Conservation (phyloP, 2,329 filamentous ascomycete species). For the Paecilomyces niveus region DNA sequence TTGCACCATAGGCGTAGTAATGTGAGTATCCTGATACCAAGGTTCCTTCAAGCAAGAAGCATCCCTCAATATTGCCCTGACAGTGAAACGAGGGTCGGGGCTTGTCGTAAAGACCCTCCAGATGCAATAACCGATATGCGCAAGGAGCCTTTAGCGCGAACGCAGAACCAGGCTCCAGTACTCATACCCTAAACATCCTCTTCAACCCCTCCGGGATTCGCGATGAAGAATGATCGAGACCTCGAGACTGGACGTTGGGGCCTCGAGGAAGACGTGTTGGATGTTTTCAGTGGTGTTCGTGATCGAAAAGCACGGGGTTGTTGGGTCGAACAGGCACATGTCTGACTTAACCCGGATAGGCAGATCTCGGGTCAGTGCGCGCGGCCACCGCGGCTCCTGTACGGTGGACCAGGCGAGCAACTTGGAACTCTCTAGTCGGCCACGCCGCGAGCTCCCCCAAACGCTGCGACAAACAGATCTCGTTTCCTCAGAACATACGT, state of each 20-base stretch:
- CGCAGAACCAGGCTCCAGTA: slow-evolving; percentile 29
- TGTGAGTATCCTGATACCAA: not conserved
- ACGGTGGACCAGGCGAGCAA: slow-evolving; percentile 2
- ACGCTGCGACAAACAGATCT: not conserved
- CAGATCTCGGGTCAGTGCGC: slow-evolving; percentile 1
- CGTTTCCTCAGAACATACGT: not conserved
- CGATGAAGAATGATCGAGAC: slow-evolving; percentile 6
- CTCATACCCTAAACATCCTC: slow-evolving; percentile 35
- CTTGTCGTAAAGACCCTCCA: slow-evolving; percentile 12
- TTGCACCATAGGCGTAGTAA: not conserved
- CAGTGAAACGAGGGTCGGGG: slow-evolving; percentile 14
- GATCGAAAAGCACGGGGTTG: slow-evolving; percentile 16
- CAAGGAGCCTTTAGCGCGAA: slow-evolving; percentile 36
- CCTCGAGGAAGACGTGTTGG: slow-evolving; percentile 4
- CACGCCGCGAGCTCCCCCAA: slow-evolving; percentile 27
- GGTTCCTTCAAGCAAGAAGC: slow-evolving; percentile 15
- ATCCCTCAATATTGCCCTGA: slow-evolving; percentile 19
- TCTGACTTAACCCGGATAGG: slow-evolving; percentile 16
- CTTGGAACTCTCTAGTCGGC: slow-evolving; percentile 53
- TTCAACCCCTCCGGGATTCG: slow-evolving; percentile 7
- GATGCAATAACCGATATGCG: slow-evolving; percentile 22
- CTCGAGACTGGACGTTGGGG: slow-evolving; percentile 7
- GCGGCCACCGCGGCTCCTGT: not conserved
- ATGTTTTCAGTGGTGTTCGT: slow-evolving; percentile 5
- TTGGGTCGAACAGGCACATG: slow-evolving; percentile 20